phyloP scores from a whole-genome alignment of 345 rosid genomes.

The Boechera stricta region DNA sequence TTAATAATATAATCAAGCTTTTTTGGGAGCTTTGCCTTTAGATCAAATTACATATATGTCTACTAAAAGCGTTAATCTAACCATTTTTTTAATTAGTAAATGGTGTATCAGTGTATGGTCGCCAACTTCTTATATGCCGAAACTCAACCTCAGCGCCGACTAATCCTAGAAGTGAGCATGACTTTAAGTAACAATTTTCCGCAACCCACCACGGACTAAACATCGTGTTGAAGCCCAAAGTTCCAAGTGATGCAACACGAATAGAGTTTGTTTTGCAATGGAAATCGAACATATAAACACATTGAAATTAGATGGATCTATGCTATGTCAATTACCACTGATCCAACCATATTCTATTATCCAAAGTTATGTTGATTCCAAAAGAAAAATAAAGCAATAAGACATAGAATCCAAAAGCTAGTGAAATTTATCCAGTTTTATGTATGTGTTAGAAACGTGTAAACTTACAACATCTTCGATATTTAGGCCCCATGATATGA shows the following conservation, averaged over 20 bases:
- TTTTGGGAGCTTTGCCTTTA: too few species aligned
- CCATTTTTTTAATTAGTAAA: too few species aligned
- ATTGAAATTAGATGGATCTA: neutral
- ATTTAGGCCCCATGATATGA: constrained; percentile 9
- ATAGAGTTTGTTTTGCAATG: neutral
- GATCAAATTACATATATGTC: too few species aligned
- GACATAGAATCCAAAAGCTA: neutral
- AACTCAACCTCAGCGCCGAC: too few species aligned
- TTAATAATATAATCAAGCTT: too few species aligned
- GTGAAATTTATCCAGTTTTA: constrained; percentile 1
- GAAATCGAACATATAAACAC: neutral
- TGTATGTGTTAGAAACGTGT: constrained; percentile 30
- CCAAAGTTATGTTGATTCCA: neutral
- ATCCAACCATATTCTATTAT: neutral
- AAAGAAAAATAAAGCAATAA: neutral
- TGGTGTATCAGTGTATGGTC: too few species aligned
- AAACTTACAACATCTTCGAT: constrained; percentile 10
- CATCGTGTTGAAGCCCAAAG: too few species aligned
- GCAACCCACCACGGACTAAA: too few species aligned
- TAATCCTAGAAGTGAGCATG: too few species aligned
- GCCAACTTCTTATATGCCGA: too few species aligned
- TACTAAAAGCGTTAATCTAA: too few species aligned
- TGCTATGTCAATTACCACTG: neutral
- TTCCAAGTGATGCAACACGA: neutral
- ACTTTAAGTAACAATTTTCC: too few species aligned